Percentiles rank a stretch among this genome's conserved stretches.
Conservation (phyloP, 345 rosid species). For the Stellera chamaejasme region DNA sequence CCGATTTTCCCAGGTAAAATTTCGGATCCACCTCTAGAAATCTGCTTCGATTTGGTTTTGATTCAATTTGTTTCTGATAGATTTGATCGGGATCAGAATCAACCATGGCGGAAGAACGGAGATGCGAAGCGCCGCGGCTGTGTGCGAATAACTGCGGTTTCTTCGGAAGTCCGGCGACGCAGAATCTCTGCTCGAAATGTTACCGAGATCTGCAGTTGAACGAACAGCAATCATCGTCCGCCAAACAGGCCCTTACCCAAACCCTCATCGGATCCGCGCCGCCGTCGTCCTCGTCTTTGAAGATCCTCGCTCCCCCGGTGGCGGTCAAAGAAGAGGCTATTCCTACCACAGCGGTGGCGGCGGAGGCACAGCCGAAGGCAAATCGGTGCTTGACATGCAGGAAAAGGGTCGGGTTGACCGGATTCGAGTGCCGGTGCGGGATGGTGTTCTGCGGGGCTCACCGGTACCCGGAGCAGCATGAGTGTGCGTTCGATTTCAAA, state of each 20-base stretch:
- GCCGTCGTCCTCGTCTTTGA: not conserved
- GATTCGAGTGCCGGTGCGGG: conserved; percentile 29
- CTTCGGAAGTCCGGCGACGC: conserved; percentile 29
- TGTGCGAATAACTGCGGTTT: conserved; percentile 30
- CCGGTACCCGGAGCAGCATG: conserved; percentile 30
- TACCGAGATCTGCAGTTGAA: conserved; percentile 18
- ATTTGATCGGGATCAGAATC: too few species aligned
- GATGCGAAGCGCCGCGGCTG: conserved; percentile 7
- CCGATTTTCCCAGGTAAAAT: too few species aligned
- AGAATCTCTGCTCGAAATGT: conserved; percentile 28
- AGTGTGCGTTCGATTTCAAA: conserved; percentile 27
- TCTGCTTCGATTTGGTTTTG: too few species aligned
- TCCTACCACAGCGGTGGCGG: not conserved
- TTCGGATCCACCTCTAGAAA: too few species aligned
- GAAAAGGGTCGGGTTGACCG: conserved; percentile 27
- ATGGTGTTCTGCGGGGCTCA: conserved; percentile 23
- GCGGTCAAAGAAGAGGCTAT: not conserved
- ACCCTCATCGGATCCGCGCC: conserved; percentile 14
- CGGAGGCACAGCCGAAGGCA: conserved; percentile 1
- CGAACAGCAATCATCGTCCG: conserved; percentile 23
- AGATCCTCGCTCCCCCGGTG: not conserved
- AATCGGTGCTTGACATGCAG: conserved; percentile 25
- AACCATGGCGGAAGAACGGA: too few species aligned
- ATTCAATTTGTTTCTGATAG: too few species aligned
- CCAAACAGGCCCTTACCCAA: conserved; percentile 21